These are phyloP conservation scores for Sphaerulina musiva DNA, from an alignment of 2,329 filamentous ascomycete species.

Conservation along the genomic window DNA sequence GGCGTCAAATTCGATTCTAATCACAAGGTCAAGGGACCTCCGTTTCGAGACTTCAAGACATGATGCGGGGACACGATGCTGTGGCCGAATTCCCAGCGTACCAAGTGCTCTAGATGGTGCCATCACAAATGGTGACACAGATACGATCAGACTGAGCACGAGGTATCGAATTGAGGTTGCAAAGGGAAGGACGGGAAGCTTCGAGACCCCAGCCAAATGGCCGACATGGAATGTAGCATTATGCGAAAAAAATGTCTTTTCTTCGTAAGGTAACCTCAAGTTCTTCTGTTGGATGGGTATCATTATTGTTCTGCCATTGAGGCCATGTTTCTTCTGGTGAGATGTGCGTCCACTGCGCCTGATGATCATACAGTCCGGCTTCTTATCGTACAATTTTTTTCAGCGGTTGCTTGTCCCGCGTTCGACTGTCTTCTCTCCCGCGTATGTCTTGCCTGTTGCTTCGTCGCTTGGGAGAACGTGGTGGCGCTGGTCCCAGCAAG, in stretches of 20 bases:
- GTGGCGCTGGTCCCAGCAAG: slow-evolving; percentile 19
- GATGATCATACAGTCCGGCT: background rate
- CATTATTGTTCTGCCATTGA: background rate
- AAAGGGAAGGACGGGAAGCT: too few species aligned
- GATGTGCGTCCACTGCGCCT: background rate
- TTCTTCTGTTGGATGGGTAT: background rate
- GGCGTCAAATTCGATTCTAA: slow-evolving; percentile 42
- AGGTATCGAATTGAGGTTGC: too few species aligned
- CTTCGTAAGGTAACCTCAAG: too few species aligned
- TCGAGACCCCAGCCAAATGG: too few species aligned
- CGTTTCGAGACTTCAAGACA: slow-evolving; percentile 32
- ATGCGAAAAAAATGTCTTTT: too few species aligned
- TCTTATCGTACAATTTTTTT: background rate
- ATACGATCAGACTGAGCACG: too few species aligned
- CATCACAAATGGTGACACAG: too few species aligned
- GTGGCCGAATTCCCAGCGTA: background rate
- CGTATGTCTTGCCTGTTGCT: slow-evolving; percentile 1
- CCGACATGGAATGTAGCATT: too few species aligned
- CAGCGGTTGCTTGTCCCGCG: slow-evolving; percentile 2
- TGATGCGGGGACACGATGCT: background rate
- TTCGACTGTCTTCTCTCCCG: slow-evolving; percentile 7
- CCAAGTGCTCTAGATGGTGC: too few species aligned
- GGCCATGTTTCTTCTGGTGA: background rate
- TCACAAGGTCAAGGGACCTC: slow-evolving; percentile 38
- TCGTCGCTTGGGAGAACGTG: slow-evolving; percentile 5